Evolutionary conservation across 2,329 filamentous ascomycete genomes (phyloP).

Genomic region (Hyphodiscus sp.): DNA sequence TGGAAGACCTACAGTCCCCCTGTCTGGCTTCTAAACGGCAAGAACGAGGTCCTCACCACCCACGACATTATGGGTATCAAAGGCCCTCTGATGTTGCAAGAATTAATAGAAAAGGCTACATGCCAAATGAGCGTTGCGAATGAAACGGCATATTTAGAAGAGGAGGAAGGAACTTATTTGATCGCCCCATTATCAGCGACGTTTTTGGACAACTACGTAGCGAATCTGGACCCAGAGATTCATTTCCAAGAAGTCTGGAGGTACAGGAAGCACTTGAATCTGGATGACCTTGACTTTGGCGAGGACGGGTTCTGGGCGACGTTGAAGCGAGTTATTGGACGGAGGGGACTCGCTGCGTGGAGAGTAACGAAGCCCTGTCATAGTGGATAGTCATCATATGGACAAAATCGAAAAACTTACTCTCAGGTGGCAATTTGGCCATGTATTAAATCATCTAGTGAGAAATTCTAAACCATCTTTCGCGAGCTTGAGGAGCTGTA

Average conservation of each 20-base stretch:
- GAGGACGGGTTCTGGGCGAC: slow-evolving; percentile 72
- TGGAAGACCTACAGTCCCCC: slow-evolving; percentile 84
- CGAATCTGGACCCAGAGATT: slow-evolving; percentile 42
- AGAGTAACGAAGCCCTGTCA: slow-evolving; percentile 46
- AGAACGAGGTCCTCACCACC: slow-evolving; percentile 65
- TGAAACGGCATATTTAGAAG: slow-evolving; percentile 50
- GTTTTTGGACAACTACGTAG: slow-evolving; percentile 59
- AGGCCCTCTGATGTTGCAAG: slow-evolving; percentile 51
- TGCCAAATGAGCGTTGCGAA: slow-evolving; percentile 52
- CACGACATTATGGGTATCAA: slow-evolving; percentile 68
- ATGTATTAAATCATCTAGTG: not conserved
- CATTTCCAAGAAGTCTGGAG: slow-evolving; percentile 66
- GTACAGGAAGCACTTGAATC: slow-evolving; percentile 61
- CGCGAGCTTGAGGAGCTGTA: no score
- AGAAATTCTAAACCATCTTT: no score
- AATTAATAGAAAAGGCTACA: slow-evolving; percentile 52
- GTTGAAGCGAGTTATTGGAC: slow-evolving; percentile 58
- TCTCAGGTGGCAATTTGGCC: not conserved
- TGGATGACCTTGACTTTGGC: slow-evolving; percentile 75
- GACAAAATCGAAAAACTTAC: not conserved
- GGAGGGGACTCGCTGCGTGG: slow-evolving; percentile 56
- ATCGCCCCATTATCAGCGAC: slow-evolving; percentile 66
- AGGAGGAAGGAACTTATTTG: slow-evolving; percentile 60
- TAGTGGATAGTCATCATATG: not conserved
- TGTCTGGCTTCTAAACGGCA: slow-evolving; percentile 71